Conservation (phyloP, 371 early-diverging fungal species). For the Mucor velutinosus region DNA sequence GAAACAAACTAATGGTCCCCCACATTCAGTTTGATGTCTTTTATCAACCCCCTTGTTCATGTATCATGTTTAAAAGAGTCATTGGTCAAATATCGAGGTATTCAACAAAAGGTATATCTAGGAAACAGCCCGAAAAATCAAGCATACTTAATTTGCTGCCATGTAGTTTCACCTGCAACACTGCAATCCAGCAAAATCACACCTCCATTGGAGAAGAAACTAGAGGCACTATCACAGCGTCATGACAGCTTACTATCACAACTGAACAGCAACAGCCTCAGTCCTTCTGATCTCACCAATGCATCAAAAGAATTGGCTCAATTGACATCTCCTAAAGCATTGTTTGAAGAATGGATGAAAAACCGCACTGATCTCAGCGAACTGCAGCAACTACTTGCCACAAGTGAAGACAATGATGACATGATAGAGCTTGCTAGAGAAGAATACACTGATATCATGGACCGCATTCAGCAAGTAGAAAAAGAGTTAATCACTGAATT, state of each 20-base stretch:
- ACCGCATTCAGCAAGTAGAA: slow-evolving; percentile 39
- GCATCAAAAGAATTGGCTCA: slow-evolving; percentile 40
- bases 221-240: slow-evolving; percentile 28
- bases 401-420: slow-evolving; percentile 38
- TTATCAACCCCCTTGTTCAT: background rate
- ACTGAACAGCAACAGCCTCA: slow-evolving; percentile 26
- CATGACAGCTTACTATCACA: slow-evolving; percentile 39
- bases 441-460: slow-evolving; percentile 48
- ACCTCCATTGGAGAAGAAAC: slow-evolving; percentile 32
- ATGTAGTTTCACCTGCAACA: slow-evolving; percentile 7
- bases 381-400: slow-evolving; percentile 29
- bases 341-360: slow-evolving; percentile 45
- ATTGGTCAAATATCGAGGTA: slow-evolving; percentile 14
- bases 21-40: background rate
- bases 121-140: background rate
- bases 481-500: slow-evolving; percentile 49
- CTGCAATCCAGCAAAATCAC: slow-evolving; percentile 37
- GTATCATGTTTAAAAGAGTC: slow-evolving; percentile 17
- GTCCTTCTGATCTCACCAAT: slow-evolving; percentile 27
- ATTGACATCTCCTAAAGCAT: slow-evolving; percentile 27
- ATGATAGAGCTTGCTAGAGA: slow-evolving; percentile 61
- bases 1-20: background rate
- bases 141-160: background rate
- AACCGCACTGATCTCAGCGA: slow-evolving; percentile 31
- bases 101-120: slow-evolving; percentile 22